Evolutionary conservation across 1,284 basidiomycete genomes (phyloP), one percentile per base, ranked within the genome.

Genomic region (Cutaneotrichosporon sp.): DNA sequence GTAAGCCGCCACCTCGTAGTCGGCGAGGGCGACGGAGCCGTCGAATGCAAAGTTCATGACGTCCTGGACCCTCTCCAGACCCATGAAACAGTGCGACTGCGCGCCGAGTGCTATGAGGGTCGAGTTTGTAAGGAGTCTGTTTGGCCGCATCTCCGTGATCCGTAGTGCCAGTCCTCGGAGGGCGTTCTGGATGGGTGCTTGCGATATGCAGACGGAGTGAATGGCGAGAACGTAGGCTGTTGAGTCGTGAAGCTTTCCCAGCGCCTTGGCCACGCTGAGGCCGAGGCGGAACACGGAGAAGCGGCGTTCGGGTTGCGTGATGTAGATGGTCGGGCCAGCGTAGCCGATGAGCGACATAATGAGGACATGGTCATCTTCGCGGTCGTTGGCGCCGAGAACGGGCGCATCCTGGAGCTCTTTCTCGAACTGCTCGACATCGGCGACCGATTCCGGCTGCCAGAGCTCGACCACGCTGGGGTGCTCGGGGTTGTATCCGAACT

Each of bases 271-370:
- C 1, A 73, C 50, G 4, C 72, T 67, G 8, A 70, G 33, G 0
- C 69, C 72, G 13, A 73, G 46, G 0, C 46, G 51, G 59, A 71
- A 73, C 18, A 69, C 34, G 18, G 50, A 52, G 7, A 27, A 22
- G 0, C 69, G 61, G 2, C 54, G 56, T 22, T 67, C 51, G 36
- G 67, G 64, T 27, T 64, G 53, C 2, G 66, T 63, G 18, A 67
- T 63, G 58, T 67, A 74, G 4, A 73, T 62, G 2, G 69, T 68
- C 1, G 73, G 63, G 2, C 71, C 72, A 27, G 69, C 72, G 38
- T 67, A 67, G 60, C 66, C 60, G 11, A 74, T 60, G 16, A 74
- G 27, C 6, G 64, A 58, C 58, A 67, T 67, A 27, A 70, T 65
- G 22, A 69, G 62, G 11, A 64, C 60, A 10, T 50, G 56, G 3